phyloP scores from a whole-genome alignment of 2,329 filamentous ascomycete genomes.

The Madurella mycetomatis region DNA sequence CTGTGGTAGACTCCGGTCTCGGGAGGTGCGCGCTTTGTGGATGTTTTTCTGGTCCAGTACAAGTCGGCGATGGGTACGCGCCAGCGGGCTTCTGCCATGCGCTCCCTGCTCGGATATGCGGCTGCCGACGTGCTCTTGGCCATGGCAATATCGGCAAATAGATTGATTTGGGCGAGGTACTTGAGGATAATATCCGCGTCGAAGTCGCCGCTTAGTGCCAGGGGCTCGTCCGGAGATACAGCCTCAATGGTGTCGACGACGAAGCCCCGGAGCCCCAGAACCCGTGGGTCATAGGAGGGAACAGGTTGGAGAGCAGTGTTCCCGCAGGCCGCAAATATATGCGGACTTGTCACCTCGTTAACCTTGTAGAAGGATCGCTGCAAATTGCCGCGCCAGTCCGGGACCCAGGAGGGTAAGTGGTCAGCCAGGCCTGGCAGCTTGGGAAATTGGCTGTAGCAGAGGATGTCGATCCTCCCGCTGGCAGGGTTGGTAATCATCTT shows the following conservation, averaged over 20 bases:
- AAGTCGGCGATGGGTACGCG: conserved; percentile 5
- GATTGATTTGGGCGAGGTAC: not conserved
- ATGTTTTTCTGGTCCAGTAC: not conserved
- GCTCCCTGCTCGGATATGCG: not conserved
- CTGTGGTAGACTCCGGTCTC: not conserved
- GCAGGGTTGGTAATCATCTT: not conserved
- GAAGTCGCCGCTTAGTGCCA: not conserved
- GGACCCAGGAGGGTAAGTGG: conserved; percentile 3
- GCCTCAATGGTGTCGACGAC: conserved; percentile 3
- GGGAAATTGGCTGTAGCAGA: conserved; percentile 1
- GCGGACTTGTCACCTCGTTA: not conserved
- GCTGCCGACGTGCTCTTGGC: not conserved
- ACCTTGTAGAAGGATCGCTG: not conserved
- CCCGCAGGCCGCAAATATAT: not conserved
- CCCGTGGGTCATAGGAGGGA: not conserved
- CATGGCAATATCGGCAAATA: not conserved
- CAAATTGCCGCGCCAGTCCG: not conserved
- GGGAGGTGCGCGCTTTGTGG: no score
- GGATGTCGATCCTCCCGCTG: not conserved
- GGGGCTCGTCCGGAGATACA: not conserved
- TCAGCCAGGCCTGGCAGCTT: not conserved
- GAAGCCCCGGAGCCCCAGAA: not conserved
- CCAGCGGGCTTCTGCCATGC: not conserved
- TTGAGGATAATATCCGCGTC: not conserved
- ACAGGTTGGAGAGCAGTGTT: not conserved